Evolutionary conservation across 495 filamentous ascomycete genomes (phyloP).

Genomic region (Tuber aestivum): DNA sequence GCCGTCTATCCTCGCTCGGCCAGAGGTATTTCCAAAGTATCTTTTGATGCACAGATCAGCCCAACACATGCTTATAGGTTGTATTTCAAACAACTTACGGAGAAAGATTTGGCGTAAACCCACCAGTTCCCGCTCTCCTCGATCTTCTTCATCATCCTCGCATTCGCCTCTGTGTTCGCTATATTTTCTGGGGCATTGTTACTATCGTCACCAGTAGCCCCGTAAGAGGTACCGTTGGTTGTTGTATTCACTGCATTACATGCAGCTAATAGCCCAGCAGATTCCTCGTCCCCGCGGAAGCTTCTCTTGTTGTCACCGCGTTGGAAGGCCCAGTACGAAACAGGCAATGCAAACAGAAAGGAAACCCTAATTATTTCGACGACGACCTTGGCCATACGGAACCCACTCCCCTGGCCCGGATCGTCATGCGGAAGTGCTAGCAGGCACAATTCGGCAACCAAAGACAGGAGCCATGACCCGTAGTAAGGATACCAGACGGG

Average conservation of each 20-base stretch:
- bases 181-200: slow-evolving; percentile 22
- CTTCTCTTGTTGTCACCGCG: slow-evolving; percentile 17
- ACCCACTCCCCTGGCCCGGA: slow-evolving; percentile 15
- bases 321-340: slow-evolving; percentile 32
- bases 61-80: not conserved
- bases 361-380: slow-evolving; percentile 40
- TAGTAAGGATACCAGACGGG: slow-evolving; percentile 59
- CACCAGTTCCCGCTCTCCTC: slow-evolving; percentile 60
- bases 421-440: slow-evolving; percentile 42
- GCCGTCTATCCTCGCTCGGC: slow-evolving; percentile 52
- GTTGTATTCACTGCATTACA: not conserved
- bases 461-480: slow-evolving; percentile 52
- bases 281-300: slow-evolving; percentile 40
- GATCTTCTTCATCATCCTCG: slow-evolving; percentile 54
- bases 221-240: slow-evolving; percentile 19
- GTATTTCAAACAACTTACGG: slow-evolving; percentile 44
- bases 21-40: slow-evolving; percentile 62
- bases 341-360: slow-evolving; percentile 42
- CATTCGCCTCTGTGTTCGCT: slow-evolving; percentile 49
- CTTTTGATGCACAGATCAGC: slow-evolving; percentile 34
- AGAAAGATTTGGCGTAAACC: slow-evolving; percentile 57
- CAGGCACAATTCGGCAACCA: slow-evolving; percentile 50
- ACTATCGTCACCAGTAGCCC: slow-evolving; percentile 10
- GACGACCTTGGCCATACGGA: slow-evolving; percentile 18
- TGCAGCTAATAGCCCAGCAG: slow-evolving; percentile 35